Evolutionary conservation across 495 filamentous ascomycete species (phyloP), one percentile per base, ranked within the genome.

Genomic region (Hyphodiscus hymeniophilus): DNA sequence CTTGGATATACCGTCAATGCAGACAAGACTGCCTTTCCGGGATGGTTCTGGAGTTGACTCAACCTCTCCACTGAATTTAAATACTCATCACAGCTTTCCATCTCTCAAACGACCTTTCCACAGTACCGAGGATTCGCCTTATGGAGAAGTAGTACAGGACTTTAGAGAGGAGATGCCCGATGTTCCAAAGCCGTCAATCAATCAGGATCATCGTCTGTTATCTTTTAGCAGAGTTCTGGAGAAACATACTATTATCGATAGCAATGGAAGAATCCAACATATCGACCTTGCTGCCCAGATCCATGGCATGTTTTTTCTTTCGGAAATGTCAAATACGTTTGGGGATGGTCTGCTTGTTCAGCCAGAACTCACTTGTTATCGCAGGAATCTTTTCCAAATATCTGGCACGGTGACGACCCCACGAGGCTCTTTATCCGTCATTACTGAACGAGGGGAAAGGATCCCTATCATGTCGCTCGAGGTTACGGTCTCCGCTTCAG

Each of bases 261-360:
- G 64, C 31, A 70, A 74, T 59, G 75, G 74, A 15, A 67, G 73
- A 39, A 68, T 75, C 54, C 70, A 75, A 55, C 67, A 74, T 45
- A 70, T 77, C 35, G 74, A 76, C 45, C 71, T 94, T 18, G 76
- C 85, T 24, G 88, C 89, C 34, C 89, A 94, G 63, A 75, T 95
- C 35, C 88, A 94, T 62, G 89, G 89, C 63, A 95, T 94, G 88
- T 95, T 95, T 67, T 95, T 94, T 61, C 74, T 95, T 18, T 89
- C 89, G 48, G 89, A 95, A 64, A 83, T 89, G 51, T 83, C 87
- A 12, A 77, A 86, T 20, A 74, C 75, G 32, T 42, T 49, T 21
- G 76, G 74, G 45, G 80, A 87, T 52, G 77, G 80, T 38, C 74
- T 75, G 41, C 67, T 74, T 32, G 64, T 85, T 32, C 84, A 89